These are phyloP conservation scores for Eutrema heterophyllum DNA, from an alignment of 345 rosid species.

Conservation along the genomic window DNA sequence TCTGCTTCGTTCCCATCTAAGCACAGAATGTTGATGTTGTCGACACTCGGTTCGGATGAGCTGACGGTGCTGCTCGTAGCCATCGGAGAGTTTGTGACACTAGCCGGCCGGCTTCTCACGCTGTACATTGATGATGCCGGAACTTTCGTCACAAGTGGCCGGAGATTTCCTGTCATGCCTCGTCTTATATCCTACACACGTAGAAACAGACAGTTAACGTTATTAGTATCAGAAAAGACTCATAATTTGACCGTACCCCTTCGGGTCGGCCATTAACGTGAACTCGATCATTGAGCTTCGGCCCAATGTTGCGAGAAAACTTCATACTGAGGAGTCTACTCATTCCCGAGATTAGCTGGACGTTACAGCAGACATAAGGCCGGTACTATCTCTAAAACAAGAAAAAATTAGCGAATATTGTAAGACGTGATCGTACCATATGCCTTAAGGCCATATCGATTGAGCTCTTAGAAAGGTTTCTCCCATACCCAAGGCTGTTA, in stretches of 20 bases:
- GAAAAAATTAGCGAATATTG: neutral
- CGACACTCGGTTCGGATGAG: constrained; percentile 66
- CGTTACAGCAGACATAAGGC: neutral
- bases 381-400: neutral
- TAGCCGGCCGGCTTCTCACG: constrained; percentile 52
- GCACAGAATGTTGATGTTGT: constrained; percentile 44
- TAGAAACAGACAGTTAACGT: neutral
- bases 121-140: constrained; percentile 81
- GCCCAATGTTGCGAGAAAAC: no score
- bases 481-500: constrained; percentile 71
- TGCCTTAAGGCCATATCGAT: constrained; percentile 91
- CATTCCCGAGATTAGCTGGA: no score
- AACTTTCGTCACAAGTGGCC: constrained; percentile 64
- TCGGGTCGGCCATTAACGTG: no score
- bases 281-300: no score
- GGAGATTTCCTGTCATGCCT: constrained; percentile 55
- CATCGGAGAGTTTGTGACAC: constrained; percentile 66
- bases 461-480: constrained; percentile 76
- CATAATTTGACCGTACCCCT: no score
- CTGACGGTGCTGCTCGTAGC: constrained; percentile 76
- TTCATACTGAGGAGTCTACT: no score
- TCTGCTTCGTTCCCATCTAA: constrained; percentile 56
- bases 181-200: constrained; percentile 68
- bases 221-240: neutral
- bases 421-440: constrained; percentile 45